A percentile compares a stretch with the other conserved stretches of the same genome.
Evolutionary conservation across 208 protist genomes (phyloP).

Genomic region (Crithidia fasciculata): DNA sequence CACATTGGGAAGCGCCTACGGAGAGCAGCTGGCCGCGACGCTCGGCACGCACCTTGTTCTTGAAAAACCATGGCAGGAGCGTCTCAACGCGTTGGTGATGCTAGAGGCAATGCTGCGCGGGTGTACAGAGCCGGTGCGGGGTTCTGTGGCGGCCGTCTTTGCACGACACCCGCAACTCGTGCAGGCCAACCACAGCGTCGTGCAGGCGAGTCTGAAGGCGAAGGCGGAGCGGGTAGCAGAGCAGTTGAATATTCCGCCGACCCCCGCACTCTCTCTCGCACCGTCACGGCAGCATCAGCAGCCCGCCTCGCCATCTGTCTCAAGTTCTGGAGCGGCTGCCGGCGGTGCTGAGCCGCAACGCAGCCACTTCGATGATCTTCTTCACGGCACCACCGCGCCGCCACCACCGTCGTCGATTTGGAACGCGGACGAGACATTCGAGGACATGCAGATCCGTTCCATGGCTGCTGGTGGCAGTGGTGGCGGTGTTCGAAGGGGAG

Average conservation of each 20-base stretch:
- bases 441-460: conserved; percentile 11
- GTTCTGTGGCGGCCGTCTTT: neutral
- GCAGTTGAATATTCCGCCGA: conserved; percentile 29
- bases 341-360: neutral
- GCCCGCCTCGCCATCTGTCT: no score
- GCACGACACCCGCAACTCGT: conserved; percentile 20
- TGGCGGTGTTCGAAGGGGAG: neutral
- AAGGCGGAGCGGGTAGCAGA: conserved; percentile 41
- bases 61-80: conserved; percentile 52
- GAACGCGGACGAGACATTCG: neutral
- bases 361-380: conserved; percentile 7
- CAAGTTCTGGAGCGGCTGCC: neutral
- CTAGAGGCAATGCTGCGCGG: conserved; percentile 51
- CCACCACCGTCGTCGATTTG: neutral
- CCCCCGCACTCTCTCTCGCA: no score
- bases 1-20: neutral
- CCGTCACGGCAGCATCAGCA: no score
- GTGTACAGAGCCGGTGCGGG: neutral
- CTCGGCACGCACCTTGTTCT: conserved; percentile 33
- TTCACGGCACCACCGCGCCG: neutral
- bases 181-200: conserved; percentile 43
- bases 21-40: conserved; percentile 28
- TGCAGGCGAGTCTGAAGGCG: conserved; percentile 56
- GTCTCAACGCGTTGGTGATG: conserved; percentile 53
- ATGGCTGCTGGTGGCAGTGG: neutral